Conservation (phyloP, 352 stramenopile species). For the Phytophthora sp. region DNA sequence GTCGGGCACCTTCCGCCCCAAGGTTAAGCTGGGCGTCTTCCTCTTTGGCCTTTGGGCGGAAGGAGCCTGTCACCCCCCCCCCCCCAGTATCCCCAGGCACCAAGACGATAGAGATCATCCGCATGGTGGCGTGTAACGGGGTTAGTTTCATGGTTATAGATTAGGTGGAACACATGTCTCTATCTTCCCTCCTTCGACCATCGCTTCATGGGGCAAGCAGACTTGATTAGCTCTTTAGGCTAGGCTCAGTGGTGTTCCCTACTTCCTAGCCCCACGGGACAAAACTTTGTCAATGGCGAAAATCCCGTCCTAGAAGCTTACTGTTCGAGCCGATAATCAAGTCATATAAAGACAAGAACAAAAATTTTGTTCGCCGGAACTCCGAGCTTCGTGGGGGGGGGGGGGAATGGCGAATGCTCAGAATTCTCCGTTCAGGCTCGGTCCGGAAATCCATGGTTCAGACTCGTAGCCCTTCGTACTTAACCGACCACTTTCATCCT, state of each 20-base stretch:
- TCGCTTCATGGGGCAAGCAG: conserved; percentile 15
- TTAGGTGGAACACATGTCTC: too few species aligned
- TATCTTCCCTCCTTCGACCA: too few species aligned
- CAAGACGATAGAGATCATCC: too few species aligned
- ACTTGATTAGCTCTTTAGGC: conserved; percentile 34
- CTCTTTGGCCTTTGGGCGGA: too few species aligned
- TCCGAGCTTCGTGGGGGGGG: too few species aligned
- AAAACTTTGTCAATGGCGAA: neutral
- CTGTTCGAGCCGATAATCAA: neutral
- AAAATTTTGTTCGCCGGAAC: neutral
- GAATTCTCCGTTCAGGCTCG: neutral
- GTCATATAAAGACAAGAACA: neutral
- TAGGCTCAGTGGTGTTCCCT: conserved; percentile 26
- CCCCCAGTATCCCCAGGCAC: too few species aligned
- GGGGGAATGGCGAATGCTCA: neutral
- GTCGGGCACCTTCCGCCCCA: too few species aligned
- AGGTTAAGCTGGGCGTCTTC: too few species aligned
- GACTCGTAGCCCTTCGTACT: neutral
- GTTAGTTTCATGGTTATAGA: too few species aligned
- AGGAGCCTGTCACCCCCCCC: too few species aligned
- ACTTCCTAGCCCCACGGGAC: neutral
- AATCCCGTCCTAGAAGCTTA: neutral
- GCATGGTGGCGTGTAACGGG: too few species aligned
- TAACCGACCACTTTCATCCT: neutral
- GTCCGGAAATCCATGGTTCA: neutral